phyloP scores from a whole-genome alignment of 257 asterid genomes.

The Datura wrightii region DNA sequence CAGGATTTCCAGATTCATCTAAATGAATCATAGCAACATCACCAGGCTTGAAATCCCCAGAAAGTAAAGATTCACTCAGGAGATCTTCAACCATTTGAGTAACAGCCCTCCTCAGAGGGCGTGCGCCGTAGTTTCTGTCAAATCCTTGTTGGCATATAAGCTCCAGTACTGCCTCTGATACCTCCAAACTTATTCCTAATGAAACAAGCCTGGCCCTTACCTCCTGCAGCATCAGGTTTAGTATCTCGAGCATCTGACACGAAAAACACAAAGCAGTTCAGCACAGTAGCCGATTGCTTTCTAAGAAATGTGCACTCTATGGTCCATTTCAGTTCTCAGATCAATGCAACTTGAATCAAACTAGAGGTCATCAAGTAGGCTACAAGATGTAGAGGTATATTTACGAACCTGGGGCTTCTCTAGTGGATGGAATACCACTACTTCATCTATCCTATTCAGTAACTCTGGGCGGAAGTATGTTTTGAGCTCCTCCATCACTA shows the following conservation, averaged over 20 bases:
- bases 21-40: slow-evolving; percentile 73
- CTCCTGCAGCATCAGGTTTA: slow-evolving; percentile 81
- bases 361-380: not conserved
- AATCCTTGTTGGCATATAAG: slow-evolving; percentile 85
- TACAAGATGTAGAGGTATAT: slow-evolving; percentile 9
- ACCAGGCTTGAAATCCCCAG: slow-evolving; percentile 67
- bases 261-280: slow-evolving; percentile 1
- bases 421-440: slow-evolving; percentile 91
- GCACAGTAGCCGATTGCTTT: not conserved
- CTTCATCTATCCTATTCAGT: slow-evolving; percentile 94
- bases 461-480: slow-evolving; percentile 95
- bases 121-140: slow-evolving; percentile 92
- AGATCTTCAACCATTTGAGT: slow-evolving; percentile 77
- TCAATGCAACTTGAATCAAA: not conserved
- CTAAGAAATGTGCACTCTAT: not conserved
- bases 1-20: slow-evolving; percentile 80
- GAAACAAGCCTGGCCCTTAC: slow-evolving; percentile 73
- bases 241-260: slow-evolving; percentile 83
- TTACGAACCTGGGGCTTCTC: slow-evolving; percentile 88
- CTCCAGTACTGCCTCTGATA: slow-evolving; percentile 76
- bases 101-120: slow-evolving; percentile 91
- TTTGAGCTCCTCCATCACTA: slow-evolving; percentile 90
- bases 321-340: slow-evolving; percentile 12
- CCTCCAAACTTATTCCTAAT: slow-evolving; percentile 76
- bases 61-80: slow-evolving; percentile 83